Evolutionary conservation across 129 eudicot genomes (phyloP).

Genomic region (Saussurea involucrata): DNA sequence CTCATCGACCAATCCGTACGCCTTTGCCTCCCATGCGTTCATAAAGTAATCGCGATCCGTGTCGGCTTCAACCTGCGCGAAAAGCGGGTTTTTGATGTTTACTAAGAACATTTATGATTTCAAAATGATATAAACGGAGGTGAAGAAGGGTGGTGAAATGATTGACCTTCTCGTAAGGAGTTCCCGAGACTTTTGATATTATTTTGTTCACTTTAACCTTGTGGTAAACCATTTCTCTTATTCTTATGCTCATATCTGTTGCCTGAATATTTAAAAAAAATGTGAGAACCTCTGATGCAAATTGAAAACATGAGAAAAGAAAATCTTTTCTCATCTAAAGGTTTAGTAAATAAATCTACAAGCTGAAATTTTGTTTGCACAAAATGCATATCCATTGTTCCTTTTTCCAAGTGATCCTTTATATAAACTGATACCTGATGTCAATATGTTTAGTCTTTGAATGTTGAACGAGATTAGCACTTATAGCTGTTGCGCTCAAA

Average conservation of each 20-base stretch:
- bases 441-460: no score
- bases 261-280: constrained; percentile 40
- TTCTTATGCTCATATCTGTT: constrained; percentile 70
- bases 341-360: no score
- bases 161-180: constrained; percentile 76
- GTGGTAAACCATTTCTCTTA: constrained; percentile 79
- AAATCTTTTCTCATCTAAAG: no score
- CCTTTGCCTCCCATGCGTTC: constrained; percentile 96
- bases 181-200: constrained; percentile 76
- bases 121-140: no score
- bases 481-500: no score
- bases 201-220: constrained; percentile 73
- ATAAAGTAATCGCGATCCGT: constrained; percentile 75
- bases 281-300: neutral
- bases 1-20: constrained; percentile 79
- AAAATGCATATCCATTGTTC: no score
- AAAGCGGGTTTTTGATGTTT: neutral
- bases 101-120: neutral
- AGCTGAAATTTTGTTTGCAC: no score
- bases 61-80: constrained; percentile 63
- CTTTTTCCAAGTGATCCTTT: no score
- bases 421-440: no score
- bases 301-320: neutral
- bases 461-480: no score
- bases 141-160: neutral